Base-by-base conservation (phyloP, 2,329 filamentous ascomycete species). In the Ploettnerulaceae sp. region DNA sequence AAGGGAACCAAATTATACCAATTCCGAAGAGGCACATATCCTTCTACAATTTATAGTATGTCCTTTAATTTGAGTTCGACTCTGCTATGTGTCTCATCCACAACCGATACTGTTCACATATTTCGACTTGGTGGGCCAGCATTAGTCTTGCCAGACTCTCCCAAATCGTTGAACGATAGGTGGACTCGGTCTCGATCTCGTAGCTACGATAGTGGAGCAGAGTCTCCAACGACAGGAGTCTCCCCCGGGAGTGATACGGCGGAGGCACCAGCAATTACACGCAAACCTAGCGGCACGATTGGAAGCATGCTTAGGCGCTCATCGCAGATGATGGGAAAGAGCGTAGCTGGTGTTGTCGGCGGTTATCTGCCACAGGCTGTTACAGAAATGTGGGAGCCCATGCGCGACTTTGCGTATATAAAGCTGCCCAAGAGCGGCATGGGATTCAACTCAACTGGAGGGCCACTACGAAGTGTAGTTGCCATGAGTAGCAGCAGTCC, bases 41-140 rank as follows among this genome's bases (percentile, higher is more conserved):
- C 93, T 0, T 90, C 90, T 1, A 85, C 88, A 31, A 98, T 98
- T 58, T 96, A 90, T 70, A 95, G 89, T 77, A 96, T 98, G 89
- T 95, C 90, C 1, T 98, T 98, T 70, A 98, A 98, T 66, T 82
- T 89, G 39, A 89, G 86, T 49, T 95, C 90, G 2, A 95, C 90
- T 1, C 74, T 98, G 8, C 78, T 98, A 26, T 96, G 90, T 61
- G 90, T 98, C 31, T 97, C 93, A 4, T 97, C 91, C 3, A 90
- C 89, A 1, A 95, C 90, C 0, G 93, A 98, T 61, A 98, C 93
- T 0, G 84, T 98, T 7, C 93, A 98, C 65, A 89, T 98, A 41
- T 98, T 98, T 71, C 88, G 90, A 45, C 75, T 98, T 15, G 73
- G 72, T 42, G 72, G 68, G 42, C 73, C 77, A 14, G 67, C 67